These are phyloP conservation scores for Zygosaccharomyces bisporus DNA, from an alignment of 805 yeast species.

Conservation along the genomic window DNA sequence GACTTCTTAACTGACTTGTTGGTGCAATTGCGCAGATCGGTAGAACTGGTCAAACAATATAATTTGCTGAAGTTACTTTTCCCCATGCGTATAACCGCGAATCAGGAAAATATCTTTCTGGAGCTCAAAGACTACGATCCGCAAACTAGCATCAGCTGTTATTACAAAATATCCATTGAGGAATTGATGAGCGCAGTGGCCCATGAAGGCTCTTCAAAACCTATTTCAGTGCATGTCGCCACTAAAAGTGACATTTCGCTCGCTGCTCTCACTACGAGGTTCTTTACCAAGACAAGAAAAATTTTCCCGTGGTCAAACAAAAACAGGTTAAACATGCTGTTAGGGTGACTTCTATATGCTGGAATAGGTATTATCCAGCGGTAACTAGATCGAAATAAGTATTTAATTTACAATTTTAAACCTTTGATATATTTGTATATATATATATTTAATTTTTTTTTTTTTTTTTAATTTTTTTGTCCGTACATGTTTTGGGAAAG, in stretches of 20 bases:
- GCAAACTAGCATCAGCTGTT: constrained; percentile 11
- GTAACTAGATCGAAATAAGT: too few relatives aligned
- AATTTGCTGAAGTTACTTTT: constrained; percentile 18
- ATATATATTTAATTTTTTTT: not conserved
- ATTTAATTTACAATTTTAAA: too few relatives aligned
- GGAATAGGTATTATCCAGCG: too few relatives aligned
- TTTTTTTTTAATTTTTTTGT: not conserved
- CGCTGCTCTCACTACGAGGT: constrained; percentile 8
- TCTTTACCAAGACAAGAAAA: constrained; percentile 15
- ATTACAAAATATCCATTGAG: constrained; percentile 15
- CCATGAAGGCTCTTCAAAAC: constrained; percentile 2
- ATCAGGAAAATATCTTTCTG: constrained; percentile 2
- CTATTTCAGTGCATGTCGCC: constrained; percentile 11
- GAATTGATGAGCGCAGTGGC: constrained; percentile 14
- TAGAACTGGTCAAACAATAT: constrained; percentile 15
- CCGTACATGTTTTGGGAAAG: not conserved
- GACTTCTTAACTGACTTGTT: constrained; percentile 3
- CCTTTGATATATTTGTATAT: too few relatives aligned
- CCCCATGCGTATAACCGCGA: constrained; percentile 12
- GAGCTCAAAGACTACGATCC: constrained; percentile 20
- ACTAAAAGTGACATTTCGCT: constrained; percentile 9
- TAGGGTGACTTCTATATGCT: not conserved
- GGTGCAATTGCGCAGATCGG: constrained; percentile 7
- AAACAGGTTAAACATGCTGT: constrained; percentile 11
- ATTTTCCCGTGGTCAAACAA: constrained; percentile 22